phyloP scores from a whole-genome alignment of 2,329 filamentous ascomycete species.

The Trichoderma polysporum region DNA sequence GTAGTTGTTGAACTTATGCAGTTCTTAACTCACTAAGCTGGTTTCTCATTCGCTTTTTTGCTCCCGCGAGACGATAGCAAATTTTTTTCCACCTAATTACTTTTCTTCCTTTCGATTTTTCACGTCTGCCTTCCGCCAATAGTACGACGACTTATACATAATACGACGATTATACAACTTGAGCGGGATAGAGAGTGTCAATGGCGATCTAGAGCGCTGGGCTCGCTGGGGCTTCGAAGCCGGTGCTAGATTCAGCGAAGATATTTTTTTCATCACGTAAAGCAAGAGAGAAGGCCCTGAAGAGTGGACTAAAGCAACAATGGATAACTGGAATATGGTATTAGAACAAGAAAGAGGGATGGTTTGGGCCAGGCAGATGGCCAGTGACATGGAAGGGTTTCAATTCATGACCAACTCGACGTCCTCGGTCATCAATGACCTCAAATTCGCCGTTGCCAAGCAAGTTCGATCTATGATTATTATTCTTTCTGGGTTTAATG shows the following conservation, averaged over 20 bases:
- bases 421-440: constrained; percentile 49
- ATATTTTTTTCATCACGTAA: background rate
- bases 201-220: constrained; percentile 14
- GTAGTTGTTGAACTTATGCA: background rate
- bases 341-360: constrained; percentile 20
- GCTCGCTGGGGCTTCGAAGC: constrained; percentile 7
- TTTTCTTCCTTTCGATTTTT: background rate
- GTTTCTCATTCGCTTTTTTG: constrained; percentile 4
- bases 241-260: background rate
- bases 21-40: background rate
- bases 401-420: constrained; percentile 42
- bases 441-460: constrained; percentile 53
- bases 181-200: background rate
- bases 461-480: constrained; percentile 62
- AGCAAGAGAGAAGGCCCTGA: background rate
- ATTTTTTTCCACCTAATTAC: background rate
- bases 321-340: background rate
- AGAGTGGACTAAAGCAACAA: constrained; percentile 19
- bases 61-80: constrained; percentile 14
- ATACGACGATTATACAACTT: background rate
- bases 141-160: background rate
- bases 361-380: constrained; percentile 21
- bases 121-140: background rate
- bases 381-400: constrained; percentile 27
- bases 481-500: constrained; percentile 61